Percentiles rank a stretch among this genome's conserved stretches.
Conservation (phyloP, 495 filamentous ascomycete genomes). For the Xylaria nigripes region DNA sequence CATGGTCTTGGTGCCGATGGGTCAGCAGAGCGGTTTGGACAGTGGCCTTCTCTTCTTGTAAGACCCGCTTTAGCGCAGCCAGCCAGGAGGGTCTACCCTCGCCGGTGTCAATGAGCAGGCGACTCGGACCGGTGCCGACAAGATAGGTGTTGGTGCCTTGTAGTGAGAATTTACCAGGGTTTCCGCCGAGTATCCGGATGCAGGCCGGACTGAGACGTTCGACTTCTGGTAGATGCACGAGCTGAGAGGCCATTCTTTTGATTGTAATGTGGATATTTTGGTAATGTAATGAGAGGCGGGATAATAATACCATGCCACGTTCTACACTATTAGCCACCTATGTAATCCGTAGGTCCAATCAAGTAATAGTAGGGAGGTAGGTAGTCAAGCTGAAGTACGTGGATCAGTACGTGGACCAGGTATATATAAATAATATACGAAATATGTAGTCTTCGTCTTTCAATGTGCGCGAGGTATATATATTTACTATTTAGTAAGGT, state of each 20-base stretch:
- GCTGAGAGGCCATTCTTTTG: slow-evolving; percentile 27
- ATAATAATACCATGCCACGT: neutral
- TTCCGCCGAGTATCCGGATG: slow-evolving; percentile 70
- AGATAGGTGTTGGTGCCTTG: slow-evolving; percentile 81
- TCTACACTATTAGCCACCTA: neutral
- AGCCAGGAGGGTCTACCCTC: slow-evolving; percentile 59
- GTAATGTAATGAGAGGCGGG: neutral
- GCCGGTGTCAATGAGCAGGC: slow-evolving; percentile 75
- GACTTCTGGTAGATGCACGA: slow-evolving; percentile 51
- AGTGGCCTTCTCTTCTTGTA: slow-evolving; percentile 56
- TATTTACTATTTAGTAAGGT: too few relatives aligned
- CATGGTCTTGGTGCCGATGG: slow-evolving; percentile 87
- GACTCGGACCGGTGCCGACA: slow-evolving; percentile 56
- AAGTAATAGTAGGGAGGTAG: too few relatives aligned
- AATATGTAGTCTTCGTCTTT: too few relatives aligned
- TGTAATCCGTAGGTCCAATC: too few relatives aligned
- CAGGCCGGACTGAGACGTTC: slow-evolving; percentile 57
- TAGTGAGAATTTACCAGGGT: slow-evolving; percentile 63
- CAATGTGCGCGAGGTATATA: too few relatives aligned
- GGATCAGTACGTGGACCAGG: too few relatives aligned
- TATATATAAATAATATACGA: too few relatives aligned
- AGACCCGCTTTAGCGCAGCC: slow-evolving; percentile 48
- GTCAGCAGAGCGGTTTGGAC: slow-evolving; percentile 65
- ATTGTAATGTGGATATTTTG: neutral
- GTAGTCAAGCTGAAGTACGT: too few relatives aligned